phyloP scores from a whole-genome alignment of 768 basidiomycete species.

The Rickenella mellea region DNA sequence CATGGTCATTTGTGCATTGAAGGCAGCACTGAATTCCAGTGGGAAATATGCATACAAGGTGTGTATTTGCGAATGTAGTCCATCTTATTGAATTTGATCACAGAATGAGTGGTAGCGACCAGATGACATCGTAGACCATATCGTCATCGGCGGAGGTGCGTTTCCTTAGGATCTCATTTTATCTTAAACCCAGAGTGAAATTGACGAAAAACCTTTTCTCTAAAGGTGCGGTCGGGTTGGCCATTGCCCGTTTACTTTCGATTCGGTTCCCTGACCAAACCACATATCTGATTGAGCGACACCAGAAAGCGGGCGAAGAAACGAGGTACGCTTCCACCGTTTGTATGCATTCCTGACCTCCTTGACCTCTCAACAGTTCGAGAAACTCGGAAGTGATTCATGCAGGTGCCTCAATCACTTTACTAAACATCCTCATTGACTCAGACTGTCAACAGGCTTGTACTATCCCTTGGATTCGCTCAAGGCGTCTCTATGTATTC shows the following conservation, averaged over 20 bases:
- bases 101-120: constrained; percentile 36
- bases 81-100: not conserved
- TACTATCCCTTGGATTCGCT: constrained; percentile 79
- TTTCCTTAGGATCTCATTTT: not conserved
- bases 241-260: constrained; percentile 69
- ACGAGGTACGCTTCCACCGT: constrained; percentile 56
- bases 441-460: constrained; percentile 38
- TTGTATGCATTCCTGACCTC: not conserved
- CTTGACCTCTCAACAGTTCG: constrained; percentile 38
- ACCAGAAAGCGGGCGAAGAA: constrained; percentile 69
- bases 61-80: not conserved
- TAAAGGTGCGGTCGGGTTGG: constrained; percentile 75
- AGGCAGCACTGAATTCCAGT: constrained; percentile 50
- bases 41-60: constrained; percentile 59
- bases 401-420: constrained; percentile 41
- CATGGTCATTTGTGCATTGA: constrained; percentile 39
- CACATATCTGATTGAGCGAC: constrained; percentile 77
- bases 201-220: not conserved
- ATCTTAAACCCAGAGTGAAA: not conserved
- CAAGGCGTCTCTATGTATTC: constrained; percentile 79
- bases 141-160: constrained; percentile 82
- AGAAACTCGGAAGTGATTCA: constrained; percentile 95
- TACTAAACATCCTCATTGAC: not conserved
- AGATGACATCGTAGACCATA: constrained; percentile 66
- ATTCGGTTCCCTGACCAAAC: constrained; percentile 55